Evolutionary conservation across 2,329 filamentous ascomycete species (phyloP), one percentile per base, ranked within the genome.

Genomic region (Cladosporium phlei): DNA sequence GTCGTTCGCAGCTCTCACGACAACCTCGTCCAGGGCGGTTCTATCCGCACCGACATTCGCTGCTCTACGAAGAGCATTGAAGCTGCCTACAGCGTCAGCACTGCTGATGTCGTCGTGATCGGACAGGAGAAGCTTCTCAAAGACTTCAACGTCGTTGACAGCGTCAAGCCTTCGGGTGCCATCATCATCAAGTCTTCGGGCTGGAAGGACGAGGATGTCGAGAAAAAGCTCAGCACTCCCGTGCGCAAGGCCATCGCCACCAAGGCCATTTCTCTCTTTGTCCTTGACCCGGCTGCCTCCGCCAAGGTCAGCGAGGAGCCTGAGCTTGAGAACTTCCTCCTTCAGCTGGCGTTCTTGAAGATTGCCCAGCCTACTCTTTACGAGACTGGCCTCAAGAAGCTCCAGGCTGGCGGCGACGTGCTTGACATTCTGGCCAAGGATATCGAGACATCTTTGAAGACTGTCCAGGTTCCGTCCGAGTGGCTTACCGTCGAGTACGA

Each of bases 171-270:
- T 30, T 80, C 80, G 44, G 86, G 85, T 46, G 84, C 82, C 53
- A 67, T 96, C 34, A 77, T 96, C 46, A 61, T 96, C 32, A 86
- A 83, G 60, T 76, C 93, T 19, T 77, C 87, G 21, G 83, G 82
- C 56, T 80, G 88, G 65, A 95, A 95, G 70, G 80, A 88, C 42
- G 91, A 94, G 34, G 89, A 96, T 27, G 66, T 90, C 5, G 91
- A 97, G 72, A 95, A 94, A 78, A 83, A 86, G 58, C 73, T 98
- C 5, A 80, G 88, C 2, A 74, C 76, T 28, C 66, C 73, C 37
- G 79, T 93, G 54, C 83, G 86, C 62, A 88, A 86, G 67, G 74
- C 77, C 11, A 69, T 96, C 40, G 79, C 81, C 45, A 75, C 81
- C 59, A 88, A 86, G 66, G 76, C 77, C 25, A 72, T 90, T 25